Base-by-base conservation (phyloP, 2,329 filamentous ascomycete genomes). In the Phialocephala sp. region DNA sequence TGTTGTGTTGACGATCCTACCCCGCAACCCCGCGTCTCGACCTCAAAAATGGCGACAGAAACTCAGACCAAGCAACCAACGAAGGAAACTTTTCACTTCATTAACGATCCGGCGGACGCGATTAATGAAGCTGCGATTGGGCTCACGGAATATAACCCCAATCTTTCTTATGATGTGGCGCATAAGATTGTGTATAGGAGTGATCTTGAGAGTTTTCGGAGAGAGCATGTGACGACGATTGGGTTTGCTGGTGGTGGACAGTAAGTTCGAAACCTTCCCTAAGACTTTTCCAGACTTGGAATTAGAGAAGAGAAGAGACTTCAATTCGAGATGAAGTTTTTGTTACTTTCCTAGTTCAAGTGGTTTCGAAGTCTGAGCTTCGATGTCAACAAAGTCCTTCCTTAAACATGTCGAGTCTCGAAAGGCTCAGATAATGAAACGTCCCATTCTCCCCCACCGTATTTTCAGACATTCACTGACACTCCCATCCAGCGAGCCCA, bases 191-290 rank as follows among this genome's bases (percentile, higher is more conserved):
- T 72, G 6, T 72, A 72, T 52, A 61, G 72, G 41, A 69, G 66
- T 55, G 72, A 74, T 62, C 50, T 74, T 5, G 70, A 71, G 12
- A 60, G 61, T 4, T 74, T 73, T 56, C 41, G 71, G n/a, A 60
- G 70, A 55, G 65, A 68, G n/a, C 69, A 73, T 69, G 72, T 73
- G 22, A 74, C 71, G 27, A 72, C 69, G 6, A 73, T 74, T 65
- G 72, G 70, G 12, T 73, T 72, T 67, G 71, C 71, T 8, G 71
- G 71, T 43, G 72, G 71, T 36, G 72, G 72, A 55, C 71, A 74
- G 72, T 74, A 66, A 69, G 71, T 66, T 54, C 32, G 24, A 35
- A 32, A 15, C 12, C 15, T 27, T 50, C n/a, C 22, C 4, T 50
- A n/a, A 24, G 20, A 22, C 4, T 11, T 22, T 24, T 11, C n/a